phyloP scores from a whole-genome alignment of 2,329 filamentous ascomycete species.

The Elsinoe ampelina region DNA sequence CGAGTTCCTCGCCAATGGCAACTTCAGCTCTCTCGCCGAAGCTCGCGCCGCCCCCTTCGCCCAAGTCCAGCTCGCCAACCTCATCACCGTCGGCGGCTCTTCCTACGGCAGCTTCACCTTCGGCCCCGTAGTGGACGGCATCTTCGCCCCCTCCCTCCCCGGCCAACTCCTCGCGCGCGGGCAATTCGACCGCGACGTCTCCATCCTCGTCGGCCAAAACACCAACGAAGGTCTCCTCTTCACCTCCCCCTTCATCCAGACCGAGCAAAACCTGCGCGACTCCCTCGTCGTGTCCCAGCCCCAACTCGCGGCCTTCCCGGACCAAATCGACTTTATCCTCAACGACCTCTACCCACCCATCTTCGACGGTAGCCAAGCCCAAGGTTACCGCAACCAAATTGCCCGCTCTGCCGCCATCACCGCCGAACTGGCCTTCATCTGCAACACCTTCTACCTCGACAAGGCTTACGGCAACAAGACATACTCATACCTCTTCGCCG shows the following conservation, averaged over 20 bases:
- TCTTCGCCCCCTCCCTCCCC: slow-evolving; percentile 41
- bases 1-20: slow-evolving; percentile 33
- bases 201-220: slow-evolving; percentile 39
- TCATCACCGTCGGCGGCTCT: slow-evolving; percentile 31
- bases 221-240: slow-evolving; percentile 38
- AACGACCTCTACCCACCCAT: slow-evolving; percentile 42
- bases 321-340: slow-evolving; percentile 33
- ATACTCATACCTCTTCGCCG: slow-evolving; percentile 45
- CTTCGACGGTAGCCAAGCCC: slow-evolving; percentile 35
- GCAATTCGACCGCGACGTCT: slow-evolving; percentile 36
- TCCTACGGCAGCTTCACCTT: slow-evolving; percentile 38
- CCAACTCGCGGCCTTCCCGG: slow-evolving; percentile 22
- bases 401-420: slow-evolving; percentile 34
- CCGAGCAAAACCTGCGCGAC: slow-evolving; percentile 22
- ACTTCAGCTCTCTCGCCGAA: slow-evolving; percentile 37
- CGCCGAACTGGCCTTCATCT: slow-evolving; percentile 38
- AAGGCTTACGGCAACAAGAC: slow-evolving; percentile 39
- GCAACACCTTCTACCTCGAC: slow-evolving; percentile 45
- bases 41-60: slow-evolving; percentile 34
- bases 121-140: slow-evolving; percentile 41
- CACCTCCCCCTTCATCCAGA: slow-evolving; percentile 29
- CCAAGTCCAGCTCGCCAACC: slow-evolving; percentile 36
- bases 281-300: slow-evolving; percentile 24
- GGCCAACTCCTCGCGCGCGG: slow-evolving; percentile 37
- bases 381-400: slow-evolving; percentile 38